Conservation (phyloP, 202 grass and related monocot genomes). For the Carex arenaria region DNA sequence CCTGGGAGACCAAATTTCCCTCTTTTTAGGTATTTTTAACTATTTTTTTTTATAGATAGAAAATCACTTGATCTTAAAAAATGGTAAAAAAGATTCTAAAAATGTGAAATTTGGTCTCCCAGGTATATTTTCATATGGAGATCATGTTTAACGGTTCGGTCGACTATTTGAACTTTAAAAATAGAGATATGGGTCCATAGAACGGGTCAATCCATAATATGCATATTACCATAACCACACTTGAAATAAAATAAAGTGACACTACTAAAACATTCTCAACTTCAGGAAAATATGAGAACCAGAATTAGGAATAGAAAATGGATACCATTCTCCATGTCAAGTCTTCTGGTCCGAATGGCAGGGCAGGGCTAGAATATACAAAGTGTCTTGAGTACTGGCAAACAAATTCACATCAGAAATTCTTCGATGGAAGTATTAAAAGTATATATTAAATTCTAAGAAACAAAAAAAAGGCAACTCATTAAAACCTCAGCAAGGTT, state of each 20-base stretch:
- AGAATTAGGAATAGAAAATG: not conserved
- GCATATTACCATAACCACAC: too few species aligned
- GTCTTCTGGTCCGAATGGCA: conserved; percentile 80
- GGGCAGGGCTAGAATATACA: conserved; percentile 81
- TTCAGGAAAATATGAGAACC: not conserved
- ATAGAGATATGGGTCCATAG: too few species aligned
- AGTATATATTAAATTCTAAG: not conserved
- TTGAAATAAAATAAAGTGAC: not conserved
- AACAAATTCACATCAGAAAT: conserved; percentile 19
- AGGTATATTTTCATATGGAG: too few species aligned
- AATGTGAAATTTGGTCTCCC: too few species aligned
- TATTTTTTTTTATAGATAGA: too few species aligned
- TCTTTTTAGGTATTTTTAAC: too few species aligned
- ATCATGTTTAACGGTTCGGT: too few species aligned
- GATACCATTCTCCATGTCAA: conserved; percentile 95
- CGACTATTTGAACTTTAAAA: too few species aligned
- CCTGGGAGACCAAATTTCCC: too few species aligned
- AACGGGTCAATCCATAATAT: too few species aligned
- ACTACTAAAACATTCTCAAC: not conserved
- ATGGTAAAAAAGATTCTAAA: too few species aligned
- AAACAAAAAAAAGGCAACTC: conserved; percentile 3
- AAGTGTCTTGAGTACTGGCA: conserved; percentile 75
- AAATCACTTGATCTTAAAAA: too few species aligned
- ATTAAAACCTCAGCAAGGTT: not conserved
- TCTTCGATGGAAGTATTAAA: conserved; percentile 20